Base-by-base conservation (phyloP, 2,329 filamentous ascomycete species). In the Fusarium dlaminii region DNA sequence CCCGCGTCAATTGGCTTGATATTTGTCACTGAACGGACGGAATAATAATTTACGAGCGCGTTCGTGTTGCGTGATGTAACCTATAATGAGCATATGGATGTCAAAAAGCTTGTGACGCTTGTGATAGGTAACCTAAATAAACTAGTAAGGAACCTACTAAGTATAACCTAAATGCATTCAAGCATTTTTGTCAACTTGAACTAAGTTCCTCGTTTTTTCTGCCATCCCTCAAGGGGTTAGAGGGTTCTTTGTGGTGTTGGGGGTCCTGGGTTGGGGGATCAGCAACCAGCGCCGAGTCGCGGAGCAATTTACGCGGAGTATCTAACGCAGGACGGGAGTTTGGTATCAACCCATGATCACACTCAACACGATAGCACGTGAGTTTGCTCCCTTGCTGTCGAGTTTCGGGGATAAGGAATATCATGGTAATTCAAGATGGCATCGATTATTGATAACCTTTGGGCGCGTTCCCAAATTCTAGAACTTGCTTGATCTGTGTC, bases 131-230 rank as follows among this genome's bases (percentile, higher is more conserved):
- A 0, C 22, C 1, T 20, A 51, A 51, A 51, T 14, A 24, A 34
- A 6, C 4, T 7, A 10, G 6, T 8, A 14, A 51, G 17, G 2
- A 6, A 3, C 15, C 17, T 34, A 8, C 11, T 2, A 2, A 32
- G 15, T 4, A 7, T 1, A 32, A 9, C 10, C 48, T 8, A 27
- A 11, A 15, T 11, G 6, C 3, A 32, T 7, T 18, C 8, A 18
- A 14, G 8, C 6, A 51, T 51, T 51, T 51, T 18, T 32, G 46
- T 36, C n/a, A 20, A 22, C 7, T 20, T 2, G 11, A 8, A 20
- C 30, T 36, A 11, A 20, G 2, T 4, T 14, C 12, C 12, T 27
- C n/a, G 17, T 13, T 5, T 27, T 36, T 52, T 20, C n/a, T 27
- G 18, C 18, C 30, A 12, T 20, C n/a, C 4, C 30, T 24, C 32